A percentile compares a stretch with the other conserved stretches of the same genome.
Evolutionary conservation across 164 flowering plant species (phyloP).

Genomic region (Magnolia sinica): DNA sequence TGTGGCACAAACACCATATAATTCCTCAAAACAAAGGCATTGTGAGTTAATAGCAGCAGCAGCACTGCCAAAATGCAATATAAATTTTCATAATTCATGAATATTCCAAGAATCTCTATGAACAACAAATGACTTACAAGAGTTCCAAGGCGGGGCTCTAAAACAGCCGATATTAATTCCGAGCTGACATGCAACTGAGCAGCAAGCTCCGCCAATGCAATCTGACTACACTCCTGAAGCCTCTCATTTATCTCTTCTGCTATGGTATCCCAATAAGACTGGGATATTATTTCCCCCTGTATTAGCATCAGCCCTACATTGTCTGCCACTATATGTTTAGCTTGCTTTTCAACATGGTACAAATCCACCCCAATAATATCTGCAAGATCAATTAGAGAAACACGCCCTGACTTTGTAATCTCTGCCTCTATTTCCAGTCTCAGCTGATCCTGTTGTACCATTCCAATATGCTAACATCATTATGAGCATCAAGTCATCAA

Average conservation of each 20-base stretch:
- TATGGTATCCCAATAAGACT: constrained; percentile 79
- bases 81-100: background rate
- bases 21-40: background rate
- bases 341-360: constrained; percentile 90
- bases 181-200: constrained; percentile 79
- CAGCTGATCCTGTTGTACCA: constrained; percentile 61
- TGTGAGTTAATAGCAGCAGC: background rate
- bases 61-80: background rate
- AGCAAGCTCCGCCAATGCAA: constrained; percentile 84
- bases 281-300: constrained; percentile 90
- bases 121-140: constrained; percentile 36
- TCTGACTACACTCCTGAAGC: constrained; percentile 94
- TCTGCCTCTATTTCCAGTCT: constrained; percentile 68
- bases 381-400: constrained; percentile 82
- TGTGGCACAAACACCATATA: background rate
- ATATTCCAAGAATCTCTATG: background rate
- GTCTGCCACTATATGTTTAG: constrained; percentile 49
- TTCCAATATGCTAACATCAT: background rate
- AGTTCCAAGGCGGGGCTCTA: constrained; percentile 81
- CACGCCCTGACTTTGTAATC: constrained; percentile 65
- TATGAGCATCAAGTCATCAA: background rate
- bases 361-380: constrained; percentile 82
- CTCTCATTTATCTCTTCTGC: constrained; percentile 92
- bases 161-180: constrained; percentile 51
- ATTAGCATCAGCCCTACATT: constrained; percentile 58